These are phyloP conservation scores for Chytriomyces sp. DNA, from an alignment of 192 early-diverging fungal genomes.

Conservation along the genomic window DNA sequence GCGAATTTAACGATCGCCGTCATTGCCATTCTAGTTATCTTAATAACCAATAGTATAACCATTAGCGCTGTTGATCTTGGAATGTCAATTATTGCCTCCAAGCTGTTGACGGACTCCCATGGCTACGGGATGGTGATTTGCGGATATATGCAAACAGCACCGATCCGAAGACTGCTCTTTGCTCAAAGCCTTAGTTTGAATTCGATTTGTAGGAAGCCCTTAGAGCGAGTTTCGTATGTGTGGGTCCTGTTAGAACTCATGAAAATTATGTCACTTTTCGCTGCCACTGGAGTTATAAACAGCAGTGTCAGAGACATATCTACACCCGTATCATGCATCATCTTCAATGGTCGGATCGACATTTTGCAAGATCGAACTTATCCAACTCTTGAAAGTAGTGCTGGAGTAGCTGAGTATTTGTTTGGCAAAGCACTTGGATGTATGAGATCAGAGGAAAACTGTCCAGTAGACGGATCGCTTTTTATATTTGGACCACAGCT, in stretches of 20 bases:
- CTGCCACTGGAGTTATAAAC: slow-evolving; percentile 3
- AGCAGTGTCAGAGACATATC: background rate
- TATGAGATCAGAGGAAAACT: slow-evolving; percentile 24
- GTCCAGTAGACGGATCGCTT: background rate
- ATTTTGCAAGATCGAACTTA: slow-evolving; percentile 14
- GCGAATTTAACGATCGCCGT: slow-evolving; percentile 11
- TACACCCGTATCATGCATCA: background rate
- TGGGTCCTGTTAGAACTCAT: slow-evolving; percentile 18
- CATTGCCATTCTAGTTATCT: slow-evolving; percentile 10
- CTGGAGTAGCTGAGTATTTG: slow-evolving; percentile 25
- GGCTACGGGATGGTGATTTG: slow-evolving; percentile 26
- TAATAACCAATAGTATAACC: slow-evolving; percentile 19
- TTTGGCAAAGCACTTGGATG: slow-evolving; percentile 23
- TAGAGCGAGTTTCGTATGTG: slow-evolving; percentile 18
- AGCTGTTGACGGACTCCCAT: background rate
- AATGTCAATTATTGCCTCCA: background rate
- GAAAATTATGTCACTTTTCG: slow-evolving; percentile 26
- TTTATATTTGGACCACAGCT: background rate
- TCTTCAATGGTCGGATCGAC: background rate
- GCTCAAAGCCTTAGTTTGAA: slow-evolving; percentile 11
- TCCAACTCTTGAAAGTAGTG: background rate
- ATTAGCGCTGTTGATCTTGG: slow-evolving; percentile 20
- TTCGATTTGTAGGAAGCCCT: slow-evolving; percentile 12
- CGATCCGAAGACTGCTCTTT: slow-evolving; percentile 10
- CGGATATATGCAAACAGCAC: slow-evolving; percentile 23